Conservation (phyloP, 2,329 filamentous ascomycete genomes). For the Trichoderma koningiopsis region DNA sequence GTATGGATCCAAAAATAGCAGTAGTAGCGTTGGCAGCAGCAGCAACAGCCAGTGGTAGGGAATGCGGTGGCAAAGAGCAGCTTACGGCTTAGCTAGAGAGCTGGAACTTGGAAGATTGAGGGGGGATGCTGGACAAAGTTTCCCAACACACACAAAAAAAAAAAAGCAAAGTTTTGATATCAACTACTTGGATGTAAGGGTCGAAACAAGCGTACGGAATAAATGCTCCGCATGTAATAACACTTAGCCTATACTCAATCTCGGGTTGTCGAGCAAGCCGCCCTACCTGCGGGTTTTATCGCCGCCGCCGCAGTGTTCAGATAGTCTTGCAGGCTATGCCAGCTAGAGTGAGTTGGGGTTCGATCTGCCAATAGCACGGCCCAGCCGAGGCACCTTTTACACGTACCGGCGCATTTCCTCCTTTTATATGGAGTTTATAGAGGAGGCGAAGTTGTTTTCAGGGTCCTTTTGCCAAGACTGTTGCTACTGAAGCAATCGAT, state of each 20-base stretch:
- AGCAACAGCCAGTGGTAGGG: too few relatives aligned
- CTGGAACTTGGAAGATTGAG: too few relatives aligned
- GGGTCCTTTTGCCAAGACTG: not conserved
- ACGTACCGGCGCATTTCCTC: not conserved
- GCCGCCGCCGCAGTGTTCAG: not conserved
- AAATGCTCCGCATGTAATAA: not conserved
- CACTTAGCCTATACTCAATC: not conserved
- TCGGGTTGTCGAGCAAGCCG: not conserved
- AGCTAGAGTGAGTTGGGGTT: too few relatives aligned
- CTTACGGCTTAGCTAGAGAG: too few relatives aligned
- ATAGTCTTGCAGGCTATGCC: not conserved
- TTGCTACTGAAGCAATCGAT: not conserved
- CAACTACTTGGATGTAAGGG: not conserved
- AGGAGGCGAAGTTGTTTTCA: not conserved
- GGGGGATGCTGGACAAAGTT: too few relatives aligned
- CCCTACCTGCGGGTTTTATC: not conserved
- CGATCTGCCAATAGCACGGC: not conserved
- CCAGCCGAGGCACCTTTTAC: not conserved
- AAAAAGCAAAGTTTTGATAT: not conserved
- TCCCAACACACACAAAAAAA: too few relatives aligned
- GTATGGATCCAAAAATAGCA: too few relatives aligned
- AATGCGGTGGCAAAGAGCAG: too few relatives aligned
- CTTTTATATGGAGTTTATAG: not conserved
- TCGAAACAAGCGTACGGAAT: not conserved
- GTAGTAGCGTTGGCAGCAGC: too few relatives aligned